phyloP scores from a whole-genome alignment of 352 stramenopile species.

The Globisporangium solare region DNA sequence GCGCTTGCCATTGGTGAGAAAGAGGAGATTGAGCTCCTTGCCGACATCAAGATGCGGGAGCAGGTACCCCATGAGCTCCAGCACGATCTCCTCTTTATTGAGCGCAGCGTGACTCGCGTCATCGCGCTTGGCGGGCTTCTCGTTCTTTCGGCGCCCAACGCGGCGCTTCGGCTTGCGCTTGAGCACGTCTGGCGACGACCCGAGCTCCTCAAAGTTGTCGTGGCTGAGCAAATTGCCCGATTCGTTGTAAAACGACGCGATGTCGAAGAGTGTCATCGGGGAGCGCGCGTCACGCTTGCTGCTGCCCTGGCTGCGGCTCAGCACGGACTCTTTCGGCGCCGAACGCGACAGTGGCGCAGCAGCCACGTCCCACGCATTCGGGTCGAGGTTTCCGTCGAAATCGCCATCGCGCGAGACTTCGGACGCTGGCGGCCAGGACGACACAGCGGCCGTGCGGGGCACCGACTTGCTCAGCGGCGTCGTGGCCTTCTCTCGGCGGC shows the following conservation, averaged over 20 bases:
- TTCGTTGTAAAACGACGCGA: conserved; percentile 72
- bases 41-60: conserved; percentile 70
- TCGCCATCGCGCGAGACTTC: conserved; percentile 13
- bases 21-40: conserved; percentile 70
- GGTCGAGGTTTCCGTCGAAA: conserved; percentile 29
- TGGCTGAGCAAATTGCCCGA: conserved; percentile 64
- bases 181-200: conserved; percentile 40
- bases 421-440: conserved; percentile 47
- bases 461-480: conserved; percentile 40
- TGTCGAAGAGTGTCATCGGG: conserved; percentile 79
- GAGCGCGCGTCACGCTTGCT: conserved; percentile 37
- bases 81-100: conserved; percentile 57
- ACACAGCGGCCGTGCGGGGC: conserved; percentile 20
- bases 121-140: conserved; percentile 29
- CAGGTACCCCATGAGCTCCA: conserved; percentile 71
- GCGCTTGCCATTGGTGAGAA: conserved; percentile 28
- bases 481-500: conserved; percentile 16
- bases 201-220: conserved; percentile 64
- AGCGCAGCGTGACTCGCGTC: conserved; percentile 24
- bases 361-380: conserved; percentile 13
- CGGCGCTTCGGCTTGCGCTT: conserved; percentile 47
- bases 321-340: conserved; percentile 26
- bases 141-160: conserved; percentile 48
- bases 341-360: conserved; percentile 12
- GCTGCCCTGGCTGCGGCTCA: conserved; percentile 21